Conservation (phyloP, 495 filamentous ascomycete species). For the Penicillium argentinense region DNA sequence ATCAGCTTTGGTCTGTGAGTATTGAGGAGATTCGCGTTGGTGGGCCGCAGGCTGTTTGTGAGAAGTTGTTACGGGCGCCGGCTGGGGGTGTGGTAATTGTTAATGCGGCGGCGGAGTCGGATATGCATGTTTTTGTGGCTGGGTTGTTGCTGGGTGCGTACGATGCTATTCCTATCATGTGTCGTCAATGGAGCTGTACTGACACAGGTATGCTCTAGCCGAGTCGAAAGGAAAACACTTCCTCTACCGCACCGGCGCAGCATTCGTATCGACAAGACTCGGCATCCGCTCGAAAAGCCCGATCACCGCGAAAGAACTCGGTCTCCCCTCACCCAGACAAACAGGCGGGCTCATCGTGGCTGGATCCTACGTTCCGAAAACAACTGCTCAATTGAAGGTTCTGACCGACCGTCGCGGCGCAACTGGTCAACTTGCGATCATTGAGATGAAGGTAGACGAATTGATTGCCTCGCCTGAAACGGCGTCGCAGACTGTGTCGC, state of each 20-base stretch:
- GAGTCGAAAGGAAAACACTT: slow-evolving; percentile 45
- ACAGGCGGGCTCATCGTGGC: slow-evolving; percentile 53
- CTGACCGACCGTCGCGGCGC: slow-evolving; percentile 36
- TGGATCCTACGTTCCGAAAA: slow-evolving; percentile 56
- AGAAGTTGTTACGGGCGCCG: slow-evolving; percentile 36
- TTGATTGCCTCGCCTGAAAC: slow-evolving; percentile 36
- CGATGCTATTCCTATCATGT: not conserved
- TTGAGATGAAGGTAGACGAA: slow-evolving; percentile 47
- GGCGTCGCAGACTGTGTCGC: slow-evolving; percentile 19
- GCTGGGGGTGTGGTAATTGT: slow-evolving; percentile 45
- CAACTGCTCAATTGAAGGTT: slow-evolving; percentile 47
- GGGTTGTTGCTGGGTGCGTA: slow-evolving; percentile 41
- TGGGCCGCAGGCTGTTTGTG: slow-evolving; percentile 36
- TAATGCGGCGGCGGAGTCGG: slow-evolving; percentile 51
- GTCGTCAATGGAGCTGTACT: too few species aligned
- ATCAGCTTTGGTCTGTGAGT: slow-evolving; percentile 41
- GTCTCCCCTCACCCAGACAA: slow-evolving; percentile 25
- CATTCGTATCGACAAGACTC: slow-evolving; percentile 55
- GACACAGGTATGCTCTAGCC: too few species aligned
- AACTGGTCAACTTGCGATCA: slow-evolving; percentile 36
- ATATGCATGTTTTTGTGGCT: slow-evolving; percentile 52
- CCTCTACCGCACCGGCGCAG: slow-evolving; percentile 53
- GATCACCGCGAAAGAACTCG: slow-evolving; percentile 40
- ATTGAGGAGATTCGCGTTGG: slow-evolving; percentile 45
- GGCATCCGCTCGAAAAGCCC: slow-evolving; percentile 47